phyloP scores from a whole-genome alignment of 192 early-diverging fungal species.

The Kappamyces sp. region DNA sequence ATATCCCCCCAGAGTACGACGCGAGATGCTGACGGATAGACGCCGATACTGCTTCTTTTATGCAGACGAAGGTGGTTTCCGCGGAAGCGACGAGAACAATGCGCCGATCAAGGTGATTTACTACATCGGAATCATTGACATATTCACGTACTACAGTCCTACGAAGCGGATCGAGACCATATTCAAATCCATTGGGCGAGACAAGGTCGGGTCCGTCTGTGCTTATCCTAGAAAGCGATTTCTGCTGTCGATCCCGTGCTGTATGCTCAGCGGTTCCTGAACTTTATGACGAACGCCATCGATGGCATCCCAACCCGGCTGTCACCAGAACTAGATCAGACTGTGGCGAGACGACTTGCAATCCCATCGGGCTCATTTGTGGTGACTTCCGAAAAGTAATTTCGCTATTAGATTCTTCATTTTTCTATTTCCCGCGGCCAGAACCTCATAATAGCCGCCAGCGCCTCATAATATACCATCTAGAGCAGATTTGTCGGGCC shows the following conservation, averaged over 20 bases:
- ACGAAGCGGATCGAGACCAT: conserved; percentile 85
- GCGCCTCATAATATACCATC: too few relatives aligned
- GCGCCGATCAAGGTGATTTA: conserved; percentile 68
- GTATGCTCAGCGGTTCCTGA: conserved; percentile 86
- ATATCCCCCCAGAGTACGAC: conserved; percentile 49
- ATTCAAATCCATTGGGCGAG: conserved; percentile 77
- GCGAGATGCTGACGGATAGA: conserved; percentile 31
- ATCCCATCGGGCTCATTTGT: conserved; percentile 12
- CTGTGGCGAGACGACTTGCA: conserved; percentile 1
- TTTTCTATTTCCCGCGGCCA: too few relatives aligned
- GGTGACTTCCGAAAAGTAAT: neutral
- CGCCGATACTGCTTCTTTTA: conserved; percentile 80
- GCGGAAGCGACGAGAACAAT: conserved; percentile 68
- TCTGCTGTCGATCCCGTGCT: conserved; percentile 74
- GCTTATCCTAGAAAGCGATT: conserved; percentile 41
- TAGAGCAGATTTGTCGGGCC: too few relatives aligned
- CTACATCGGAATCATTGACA: conserved; percentile 97
- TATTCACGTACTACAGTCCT: conserved; percentile 89
- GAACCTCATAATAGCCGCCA: too few relatives aligned
- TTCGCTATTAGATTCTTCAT: too few relatives aligned
- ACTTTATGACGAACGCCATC: conserved; percentile 68
- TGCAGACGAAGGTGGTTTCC: conserved; percentile 83
- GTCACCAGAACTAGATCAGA: neutral
- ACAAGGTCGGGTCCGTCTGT: conserved; percentile 45
- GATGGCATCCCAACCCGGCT: conserved; percentile 1